Evolutionary conservation across 75 land plant genomes (phyloP), one percentile per base, ranked within the genome.

Genomic region (Sequoia sempervirens): DNA sequence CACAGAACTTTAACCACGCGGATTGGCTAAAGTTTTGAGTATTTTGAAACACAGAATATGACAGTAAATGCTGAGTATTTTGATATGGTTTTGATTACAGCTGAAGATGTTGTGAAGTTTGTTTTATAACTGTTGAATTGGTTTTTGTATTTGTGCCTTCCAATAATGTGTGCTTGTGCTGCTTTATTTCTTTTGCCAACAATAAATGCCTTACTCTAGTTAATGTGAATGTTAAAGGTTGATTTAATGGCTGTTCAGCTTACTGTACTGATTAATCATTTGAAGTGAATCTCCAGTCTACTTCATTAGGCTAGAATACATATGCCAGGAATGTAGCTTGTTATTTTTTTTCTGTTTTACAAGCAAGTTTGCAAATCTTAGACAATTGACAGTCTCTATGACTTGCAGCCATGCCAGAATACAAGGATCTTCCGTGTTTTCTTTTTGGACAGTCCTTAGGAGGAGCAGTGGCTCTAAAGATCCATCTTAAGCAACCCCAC

Each of bases 361-460:
- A 73, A 81, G 11, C 10, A 46, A 32, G 36, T 37, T 76, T 81
- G 45, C 13, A 32, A 38, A 83, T 14, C 75, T 46, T 37, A 30
- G 7, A 32, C 26, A 40, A 30, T 26, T 83, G n/a, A 46, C 23
- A 20, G 28, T 83, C 11, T 43, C n/a, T 26, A n/a, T 70, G 26
- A 56, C 36, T 80, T 50, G 86, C 91, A 97, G 99, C 87, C 50
- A 88, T 83, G 68, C 91, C 94, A 18, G 93, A 90, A 46, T 91
- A 90, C 80, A 61, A 84, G 85, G 75, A 84, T 74, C 88, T 97
- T 64, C 96, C 99, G 1, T 90, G 95, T 70, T 97, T 96, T 87
- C 87, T 97, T 47, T 92, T 94, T 86, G 99, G 99, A 26, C 91
- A 97, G 86, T 96, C 98, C 26, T 91, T 97, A 96, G 99, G 99